Evolutionary conservation across 192 early-diverging fungal genomes (phyloP).

Genomic region (Chytriomyces hyalinus): DNA sequence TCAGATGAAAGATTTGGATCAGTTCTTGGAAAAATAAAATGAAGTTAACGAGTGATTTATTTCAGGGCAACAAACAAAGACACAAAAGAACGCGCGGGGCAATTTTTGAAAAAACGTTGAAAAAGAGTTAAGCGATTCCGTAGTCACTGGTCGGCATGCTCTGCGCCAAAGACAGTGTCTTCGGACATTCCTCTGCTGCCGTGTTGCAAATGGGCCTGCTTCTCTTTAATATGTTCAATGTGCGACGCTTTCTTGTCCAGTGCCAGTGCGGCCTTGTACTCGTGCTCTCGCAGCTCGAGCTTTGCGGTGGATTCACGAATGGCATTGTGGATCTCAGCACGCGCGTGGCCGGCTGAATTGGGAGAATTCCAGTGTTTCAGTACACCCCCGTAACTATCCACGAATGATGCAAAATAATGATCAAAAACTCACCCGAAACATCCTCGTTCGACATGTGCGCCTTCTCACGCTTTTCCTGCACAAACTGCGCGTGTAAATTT

Average conservation of each 20-base stretch:
- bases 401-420: not conserved
- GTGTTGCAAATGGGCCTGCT: not conserved
- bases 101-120: too few species aligned
- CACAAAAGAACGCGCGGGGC: too few species aligned
- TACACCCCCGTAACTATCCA: not conserved
- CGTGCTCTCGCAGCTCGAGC: not conserved
- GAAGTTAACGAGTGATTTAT: too few species aligned
- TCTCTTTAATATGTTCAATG: not conserved
- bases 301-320: not conserved
- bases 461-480: not conserved
- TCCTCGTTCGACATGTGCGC: not conserved
- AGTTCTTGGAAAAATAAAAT: too few species aligned
- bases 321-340: not conserved
- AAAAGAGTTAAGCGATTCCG: too few species aligned
- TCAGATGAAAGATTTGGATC: too few species aligned
- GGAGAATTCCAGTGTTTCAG: not conserved
- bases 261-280: not conserved
- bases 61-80: too few species aligned
- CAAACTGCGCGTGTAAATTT: not conserved
- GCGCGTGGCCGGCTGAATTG: not conserved
- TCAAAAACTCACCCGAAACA: not conserved
- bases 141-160: not conserved
- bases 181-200: not conserved
- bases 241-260: conserved; percentile 1
- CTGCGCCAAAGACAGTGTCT: not conserved